A percentile compares a stretch with the other conserved stretches of the same genome.
phyloP scores from a whole-genome alignment of 257 asterid species.

The Lantana camara region DNA sequence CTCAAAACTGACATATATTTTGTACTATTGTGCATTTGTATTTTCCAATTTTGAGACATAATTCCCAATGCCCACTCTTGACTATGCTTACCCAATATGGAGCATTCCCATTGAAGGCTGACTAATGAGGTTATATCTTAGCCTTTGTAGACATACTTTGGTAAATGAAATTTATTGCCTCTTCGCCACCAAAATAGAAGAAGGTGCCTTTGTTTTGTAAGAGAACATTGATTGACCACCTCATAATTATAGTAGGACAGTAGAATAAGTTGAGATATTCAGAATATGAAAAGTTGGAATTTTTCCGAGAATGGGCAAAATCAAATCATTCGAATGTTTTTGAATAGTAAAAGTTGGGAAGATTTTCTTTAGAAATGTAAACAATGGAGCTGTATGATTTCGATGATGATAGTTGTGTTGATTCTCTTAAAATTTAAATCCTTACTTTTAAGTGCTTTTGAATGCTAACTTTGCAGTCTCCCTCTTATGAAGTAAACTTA shows the following conservation, averaged over 20 bases:
- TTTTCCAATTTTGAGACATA: conserved; percentile 6
- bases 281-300: too few species aligned
- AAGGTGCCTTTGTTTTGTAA: conserved; percentile 9
- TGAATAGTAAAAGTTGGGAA: too few species aligned
- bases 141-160: conserved; percentile 1
- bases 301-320: too few species aligned
- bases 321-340: too few species aligned
- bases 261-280: too few species aligned
- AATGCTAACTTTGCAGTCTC: background rate
- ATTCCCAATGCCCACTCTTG: conserved; percentile 6
- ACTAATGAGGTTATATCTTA: background rate
- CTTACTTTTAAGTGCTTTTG: background rate
- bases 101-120: conserved; percentile 8
- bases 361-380: background rate
- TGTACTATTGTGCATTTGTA: conserved; percentile 15
- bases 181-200: background rate
- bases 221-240: background rate
- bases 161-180: conserved; percentile 9
- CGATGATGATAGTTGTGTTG: background rate
- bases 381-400: background rate
- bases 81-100: conserved; percentile 1
- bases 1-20: conserved; percentile 13
- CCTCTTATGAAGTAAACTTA: background rate
- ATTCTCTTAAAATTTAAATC: background rate
- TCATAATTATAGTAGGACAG: too few species aligned